Evolutionary conservation across 768 basidiomycete genomes (phyloP).

Genomic region (Phylloporus scabripes): DNA sequence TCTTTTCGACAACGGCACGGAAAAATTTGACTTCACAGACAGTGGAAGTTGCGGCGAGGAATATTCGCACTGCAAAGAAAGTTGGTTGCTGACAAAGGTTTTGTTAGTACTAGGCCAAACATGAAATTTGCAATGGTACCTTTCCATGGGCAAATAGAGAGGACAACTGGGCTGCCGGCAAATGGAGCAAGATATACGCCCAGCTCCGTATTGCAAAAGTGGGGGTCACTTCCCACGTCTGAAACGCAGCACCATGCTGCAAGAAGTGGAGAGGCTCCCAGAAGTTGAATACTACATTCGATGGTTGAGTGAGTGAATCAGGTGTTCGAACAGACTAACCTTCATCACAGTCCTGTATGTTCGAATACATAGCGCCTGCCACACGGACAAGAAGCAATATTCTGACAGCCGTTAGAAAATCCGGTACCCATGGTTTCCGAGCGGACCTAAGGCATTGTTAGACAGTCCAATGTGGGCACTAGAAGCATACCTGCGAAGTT

Average conservation of each 20-base stretch:
- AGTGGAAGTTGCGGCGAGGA: conserved; percentile 66
- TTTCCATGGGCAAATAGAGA: conserved; percentile 62
- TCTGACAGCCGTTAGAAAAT: conserved; percentile 78
- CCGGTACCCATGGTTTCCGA: conserved; percentile 79
- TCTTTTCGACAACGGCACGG: conserved; percentile 68
- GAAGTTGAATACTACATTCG: conserved; percentile 84
- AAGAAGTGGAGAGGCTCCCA: conserved; percentile 98
- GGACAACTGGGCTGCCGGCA: conserved; percentile 59
- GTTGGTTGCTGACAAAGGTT: conserved; percentile 56
- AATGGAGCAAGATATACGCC: conserved; percentile 84
- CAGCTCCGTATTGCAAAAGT: conserved; percentile 89
- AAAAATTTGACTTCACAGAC: conserved; percentile 81
- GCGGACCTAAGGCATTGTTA: conserved; percentile 43
- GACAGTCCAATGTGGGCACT: conserved; percentile 3
- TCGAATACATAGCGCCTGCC: conserved; percentile 88
- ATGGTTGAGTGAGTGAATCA: not conserved
- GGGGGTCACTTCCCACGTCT: conserved; percentile 97
- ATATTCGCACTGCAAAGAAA: conserved; percentile 86
- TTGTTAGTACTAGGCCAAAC: conserved; percentile 10
- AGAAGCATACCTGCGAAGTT: conserved; percentile 58
- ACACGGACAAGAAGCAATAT: conserved; percentile 78
- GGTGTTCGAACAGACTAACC: conserved; percentile 40
- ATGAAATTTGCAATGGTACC: conserved; percentile 38
- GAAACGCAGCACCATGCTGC: conserved; percentile 81
- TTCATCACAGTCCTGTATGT: conserved; percentile 96